A percentile compares a stretch with the other conserved stretches of the same genome.
Conservation (phyloP, 2,329 filamentous ascomycete genomes). For the Neofusicoccum parvum region DNA sequence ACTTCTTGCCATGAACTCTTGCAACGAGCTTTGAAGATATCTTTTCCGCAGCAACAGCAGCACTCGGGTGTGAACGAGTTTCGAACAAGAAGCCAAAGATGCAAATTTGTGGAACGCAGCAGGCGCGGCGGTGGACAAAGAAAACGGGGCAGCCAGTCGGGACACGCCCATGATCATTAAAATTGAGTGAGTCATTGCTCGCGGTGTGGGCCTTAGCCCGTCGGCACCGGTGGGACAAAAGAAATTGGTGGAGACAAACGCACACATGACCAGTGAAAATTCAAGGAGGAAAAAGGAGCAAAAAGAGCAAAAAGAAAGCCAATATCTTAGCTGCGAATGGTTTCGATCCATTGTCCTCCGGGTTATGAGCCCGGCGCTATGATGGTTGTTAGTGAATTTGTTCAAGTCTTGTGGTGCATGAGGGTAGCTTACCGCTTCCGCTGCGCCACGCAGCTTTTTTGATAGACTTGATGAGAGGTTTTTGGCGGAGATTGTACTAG, state of each 20-base stretch:
- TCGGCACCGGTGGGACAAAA: not conserved
- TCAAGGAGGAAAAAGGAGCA: not conserved
- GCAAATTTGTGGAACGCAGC: not conserved
- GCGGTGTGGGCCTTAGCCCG: not conserved
- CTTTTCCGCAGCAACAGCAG: too few species aligned
- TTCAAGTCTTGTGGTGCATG: not conserved
- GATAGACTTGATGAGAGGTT: not conserved
- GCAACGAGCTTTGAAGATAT: not conserved
- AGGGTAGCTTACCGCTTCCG: slow-evolving; percentile 15
- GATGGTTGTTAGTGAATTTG: not conserved
- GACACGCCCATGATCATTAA: not conserved
- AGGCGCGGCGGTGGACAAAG: not conserved
- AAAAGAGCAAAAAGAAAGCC: not conserved
- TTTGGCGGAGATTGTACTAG: too few species aligned
- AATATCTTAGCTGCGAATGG: slow-evolving; percentile 23
- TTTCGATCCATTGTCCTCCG: slow-evolving; percentile 37
- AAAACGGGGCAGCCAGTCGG: not conserved
- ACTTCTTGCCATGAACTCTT: too few species aligned
- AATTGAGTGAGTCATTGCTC: not conserved
- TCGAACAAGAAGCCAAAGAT: not conserved
- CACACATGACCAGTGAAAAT: not conserved
- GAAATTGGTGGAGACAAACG: not conserved
- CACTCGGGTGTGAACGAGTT: not conserved
- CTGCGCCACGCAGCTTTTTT: slow-evolving; percentile 20
- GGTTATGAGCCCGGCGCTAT: slow-evolving; percentile 35